Evolutionary conservation across 331 rosid genomes (phyloP), one percentile per base, ranked within the genome.

Genomic region (Pyrus hybrid): DNA sequence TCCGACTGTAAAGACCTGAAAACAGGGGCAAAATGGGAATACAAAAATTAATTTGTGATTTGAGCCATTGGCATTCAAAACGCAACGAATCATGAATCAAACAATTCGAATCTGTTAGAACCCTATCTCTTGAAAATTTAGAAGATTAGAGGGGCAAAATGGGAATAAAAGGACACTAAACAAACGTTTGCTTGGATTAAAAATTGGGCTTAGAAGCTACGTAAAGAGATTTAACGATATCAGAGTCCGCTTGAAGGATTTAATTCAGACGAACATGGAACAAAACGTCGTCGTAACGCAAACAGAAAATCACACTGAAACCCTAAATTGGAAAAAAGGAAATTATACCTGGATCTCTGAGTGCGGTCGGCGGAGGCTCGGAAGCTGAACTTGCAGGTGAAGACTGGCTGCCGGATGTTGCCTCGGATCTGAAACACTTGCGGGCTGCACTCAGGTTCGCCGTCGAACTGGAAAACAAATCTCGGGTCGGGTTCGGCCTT

Each of bases 361-460:
- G 83, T 82, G 3, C 97, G 89, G 75, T 90, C 97, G 65, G 80
- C 85, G 76, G 67, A 26, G 28, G 9, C 82, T 80, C 97, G 72
- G 80, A 90, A 90, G 73, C 96, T 87, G 83, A 92, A 92, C 41
- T 88, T 88, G 88, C 96, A 92, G 60, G 97, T 84, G 83, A 92
- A 92, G 11, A 92, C 97, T 0, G 97, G 97, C 54, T 92, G 97
- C 3, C 92, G 66, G 47, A 90, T 85, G 57, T 84, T 85, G 51
- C 93, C 93, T 80, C 87, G 90, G 74, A 92, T 90, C 88, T 85
- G 96, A 60, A 92, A 90, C 63, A 92, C 93, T 43, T 92, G 97
- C 1, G 97, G 97, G 35, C 97, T 92, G 20, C 97, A 92, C 61
- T 90, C 97, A 0, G 97, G 97, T 41, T 92, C 97, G 5, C 97